Evolutionary conservation across 345 rosid genomes (phyloP).

Genomic region (Citrus trifoliata): DNA sequence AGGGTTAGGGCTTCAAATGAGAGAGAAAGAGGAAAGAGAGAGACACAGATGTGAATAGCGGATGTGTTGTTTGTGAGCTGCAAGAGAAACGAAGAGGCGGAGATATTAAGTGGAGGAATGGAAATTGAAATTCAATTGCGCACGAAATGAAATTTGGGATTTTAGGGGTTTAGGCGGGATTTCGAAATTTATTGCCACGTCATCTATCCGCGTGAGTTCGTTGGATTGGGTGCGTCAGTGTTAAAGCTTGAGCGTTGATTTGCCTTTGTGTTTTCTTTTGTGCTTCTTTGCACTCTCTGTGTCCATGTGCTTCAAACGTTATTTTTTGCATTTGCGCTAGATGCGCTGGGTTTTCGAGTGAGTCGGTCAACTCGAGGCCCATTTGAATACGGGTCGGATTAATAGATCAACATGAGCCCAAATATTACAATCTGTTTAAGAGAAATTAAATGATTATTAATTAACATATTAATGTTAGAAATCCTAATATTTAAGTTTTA

Average conservation of each 20-base stretch:
- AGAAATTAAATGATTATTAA: too few species aligned
- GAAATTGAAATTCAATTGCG: conserved; percentile 81
- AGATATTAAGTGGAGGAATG: conserved; percentile 37
- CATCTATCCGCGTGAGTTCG: conserved; percentile 47
- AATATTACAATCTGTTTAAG: too few species aligned
- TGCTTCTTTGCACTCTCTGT: conserved; percentile 47
- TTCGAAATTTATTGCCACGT: conserved; percentile 57
- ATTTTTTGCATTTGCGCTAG: background rate
- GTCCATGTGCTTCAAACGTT: conserved; percentile 15
- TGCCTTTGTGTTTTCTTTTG: conserved; percentile 50
- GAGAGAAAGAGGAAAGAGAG: background rate
- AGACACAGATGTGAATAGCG: background rate
- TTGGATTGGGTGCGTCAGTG: conserved; percentile 21
- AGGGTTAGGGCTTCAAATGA: conserved; percentile 22
- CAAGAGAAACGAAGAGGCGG: conserved; percentile 28
- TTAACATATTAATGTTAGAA: too few species aligned
- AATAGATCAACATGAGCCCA: background rate
- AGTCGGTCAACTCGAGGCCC: background rate
- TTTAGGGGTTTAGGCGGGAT: conserved; percentile 83
- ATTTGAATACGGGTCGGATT: background rate
- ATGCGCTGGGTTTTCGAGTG: background rate
- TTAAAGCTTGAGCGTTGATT: conserved; percentile 24
- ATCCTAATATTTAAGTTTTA: too few species aligned
- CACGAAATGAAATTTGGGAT: conserved; percentile 49
- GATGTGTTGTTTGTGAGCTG: background rate